These are phyloP conservation scores for Quercus aquifolioides DNA, from an alignment of 306 rosid species.

Conservation along the genomic window DNA sequence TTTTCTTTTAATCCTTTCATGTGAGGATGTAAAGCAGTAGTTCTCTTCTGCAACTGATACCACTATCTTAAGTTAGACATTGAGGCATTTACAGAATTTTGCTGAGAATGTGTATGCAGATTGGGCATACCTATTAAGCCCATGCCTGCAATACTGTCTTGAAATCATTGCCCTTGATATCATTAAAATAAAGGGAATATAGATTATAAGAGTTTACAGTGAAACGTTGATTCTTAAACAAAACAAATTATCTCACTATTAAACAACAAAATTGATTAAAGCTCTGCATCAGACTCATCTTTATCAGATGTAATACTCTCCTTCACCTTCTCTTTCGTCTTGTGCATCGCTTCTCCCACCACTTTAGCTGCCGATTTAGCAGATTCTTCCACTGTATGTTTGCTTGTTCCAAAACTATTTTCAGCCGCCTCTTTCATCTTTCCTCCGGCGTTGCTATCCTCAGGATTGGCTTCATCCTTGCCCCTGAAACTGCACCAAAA, in stretches of 20 bases:
- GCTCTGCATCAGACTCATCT: constrained; percentile 42
- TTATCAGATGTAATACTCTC: constrained; percentile 13
- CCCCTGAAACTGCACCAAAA: constrained; percentile 43
- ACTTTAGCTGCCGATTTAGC: constrained; percentile 57
- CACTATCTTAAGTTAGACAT: too few species aligned
- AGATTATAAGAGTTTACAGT: not conserved
- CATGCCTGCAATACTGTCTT: too few species aligned
- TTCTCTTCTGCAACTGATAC: too few species aligned
- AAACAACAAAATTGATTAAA: constrained; percentile 17
- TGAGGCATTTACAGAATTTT: too few species aligned
- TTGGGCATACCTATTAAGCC: too few species aligned
- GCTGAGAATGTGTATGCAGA: too few species aligned
- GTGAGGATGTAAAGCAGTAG: too few species aligned
- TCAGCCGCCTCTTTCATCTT: constrained; percentile 41
- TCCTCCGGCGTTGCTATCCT: not conserved
- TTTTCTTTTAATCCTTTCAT: too few species aligned
- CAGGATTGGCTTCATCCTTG: not conserved
- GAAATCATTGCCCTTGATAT: not conserved
- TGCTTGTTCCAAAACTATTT: constrained; percentile 51
- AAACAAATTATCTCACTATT: not conserved
- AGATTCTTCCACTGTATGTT: constrained; percentile 51
- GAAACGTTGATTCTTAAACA: not conserved
- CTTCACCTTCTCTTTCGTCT: constrained; percentile 30
- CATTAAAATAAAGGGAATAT: not conserved
- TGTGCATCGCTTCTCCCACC: constrained; percentile 42